Conservation (phyloP, 106 monocot genomes). For the Allium cepa region DNA sequence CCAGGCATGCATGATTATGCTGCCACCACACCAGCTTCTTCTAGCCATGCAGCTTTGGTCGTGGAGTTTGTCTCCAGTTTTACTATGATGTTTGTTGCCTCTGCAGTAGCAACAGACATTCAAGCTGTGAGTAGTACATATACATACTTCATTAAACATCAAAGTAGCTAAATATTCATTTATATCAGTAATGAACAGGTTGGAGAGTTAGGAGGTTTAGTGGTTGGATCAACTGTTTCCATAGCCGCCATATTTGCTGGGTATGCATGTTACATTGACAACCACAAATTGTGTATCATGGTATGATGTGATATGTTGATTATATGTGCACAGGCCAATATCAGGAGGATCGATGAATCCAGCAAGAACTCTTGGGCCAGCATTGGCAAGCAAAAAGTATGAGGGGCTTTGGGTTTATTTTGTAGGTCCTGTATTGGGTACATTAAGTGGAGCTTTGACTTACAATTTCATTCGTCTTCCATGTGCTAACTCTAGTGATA, state of each 20-base stretch:
- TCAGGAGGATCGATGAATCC: slow-evolving; percentile 90
- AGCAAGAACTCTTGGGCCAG: slow-evolving; percentile 60
- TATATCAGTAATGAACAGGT: slow-evolving; percentile 26
- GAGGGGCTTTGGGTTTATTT: slow-evolving; percentile 57
- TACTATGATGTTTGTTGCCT: slow-evolving; percentile 67
- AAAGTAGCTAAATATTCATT: too few relatives aligned
- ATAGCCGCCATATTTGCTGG: slow-evolving; percentile 66
- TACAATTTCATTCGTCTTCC: slow-evolving; percentile 41
- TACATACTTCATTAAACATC: background rate
- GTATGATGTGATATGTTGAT: too few relatives aligned
- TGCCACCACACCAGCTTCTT: slow-evolving; percentile 38
- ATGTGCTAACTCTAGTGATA: too few relatives aligned
- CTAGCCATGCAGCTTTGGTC: slow-evolving; percentile 25
- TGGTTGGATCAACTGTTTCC: slow-evolving; percentile 62
- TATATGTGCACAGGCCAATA: slow-evolving; percentile 41
- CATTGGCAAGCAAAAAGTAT: slow-evolving; percentile 42
- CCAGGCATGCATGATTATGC: slow-evolving; percentile 30
- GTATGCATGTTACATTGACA: slow-evolving; percentile 11
- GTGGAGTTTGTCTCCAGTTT: slow-evolving; percentile 61
- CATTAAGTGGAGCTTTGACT: slow-evolving; percentile 36
- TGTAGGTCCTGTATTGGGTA: slow-evolving; percentile 47
- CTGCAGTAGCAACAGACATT: slow-evolving; percentile 59
- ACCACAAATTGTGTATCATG: too few relatives aligned
- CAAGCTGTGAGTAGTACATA: slow-evolving; percentile 33
- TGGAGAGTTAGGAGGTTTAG: slow-evolving; percentile 61